Evolutionary conservation across 2,329 filamentous ascomycete genomes (phyloP).

Genomic region (Ophiocordyceps australis): DNA sequence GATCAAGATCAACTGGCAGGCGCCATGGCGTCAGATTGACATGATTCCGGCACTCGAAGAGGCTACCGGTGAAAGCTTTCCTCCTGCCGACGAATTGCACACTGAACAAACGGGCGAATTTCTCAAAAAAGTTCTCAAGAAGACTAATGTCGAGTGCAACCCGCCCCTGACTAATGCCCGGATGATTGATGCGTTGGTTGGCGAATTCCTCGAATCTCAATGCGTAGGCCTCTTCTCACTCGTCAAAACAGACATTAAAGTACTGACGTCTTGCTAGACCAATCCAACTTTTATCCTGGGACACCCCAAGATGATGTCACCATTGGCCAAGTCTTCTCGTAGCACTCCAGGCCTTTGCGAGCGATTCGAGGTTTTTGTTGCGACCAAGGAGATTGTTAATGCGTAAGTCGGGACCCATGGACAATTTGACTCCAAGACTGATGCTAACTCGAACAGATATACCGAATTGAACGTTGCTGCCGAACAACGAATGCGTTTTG

Average conservation of each 20-base stretch:
- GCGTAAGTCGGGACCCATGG: constrained; percentile 44
- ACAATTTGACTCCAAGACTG: constrained; percentile 67
- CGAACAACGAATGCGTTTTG: constrained; percentile 68
- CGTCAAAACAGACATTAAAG: not conserved
- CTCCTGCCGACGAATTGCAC: constrained; percentile 73
- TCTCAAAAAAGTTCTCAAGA: constrained; percentile 67
- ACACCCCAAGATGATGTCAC: constrained; percentile 64
- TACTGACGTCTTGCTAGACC: constrained; percentile 18
- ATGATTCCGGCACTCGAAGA: constrained; percentile 83
- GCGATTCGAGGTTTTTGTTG: constrained; percentile 90
- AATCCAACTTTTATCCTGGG: constrained; percentile 52
- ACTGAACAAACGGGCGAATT: constrained; percentile 80
- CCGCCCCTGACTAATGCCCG: constrained; percentile 83
- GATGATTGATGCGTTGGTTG: constrained; percentile 89
- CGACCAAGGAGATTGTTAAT: constrained; percentile 67
- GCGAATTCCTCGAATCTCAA: constrained; percentile 87
- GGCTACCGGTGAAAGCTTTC: constrained; percentile 84
- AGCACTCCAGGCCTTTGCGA: constrained; percentile 71
- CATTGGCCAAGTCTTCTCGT: constrained; percentile 90
- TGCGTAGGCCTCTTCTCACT: constrained; percentile 27
- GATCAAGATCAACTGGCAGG: constrained; percentile 90
- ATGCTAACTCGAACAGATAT: constrained; percentile 26
- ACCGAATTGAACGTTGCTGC: constrained; percentile 90
- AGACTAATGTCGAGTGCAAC: constrained; percentile 78
- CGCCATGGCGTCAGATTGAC: constrained; percentile 80